Conservation (phyloP, 169 alveolate species). For the Blepharisma undulans region DNA sequence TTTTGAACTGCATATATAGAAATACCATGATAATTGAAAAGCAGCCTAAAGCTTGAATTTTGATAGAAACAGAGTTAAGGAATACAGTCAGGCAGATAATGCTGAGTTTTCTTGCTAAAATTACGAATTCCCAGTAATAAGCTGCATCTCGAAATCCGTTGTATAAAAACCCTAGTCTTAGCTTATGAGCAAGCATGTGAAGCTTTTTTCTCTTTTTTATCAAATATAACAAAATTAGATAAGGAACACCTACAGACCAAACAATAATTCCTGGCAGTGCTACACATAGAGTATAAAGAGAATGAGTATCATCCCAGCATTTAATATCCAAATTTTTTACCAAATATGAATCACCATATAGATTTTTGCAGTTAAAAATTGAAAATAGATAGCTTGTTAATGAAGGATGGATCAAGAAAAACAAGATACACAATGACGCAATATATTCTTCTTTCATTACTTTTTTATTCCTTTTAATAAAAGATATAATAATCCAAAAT, state of each 20-base stretch:
- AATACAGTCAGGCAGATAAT: slow-evolving; percentile 45
- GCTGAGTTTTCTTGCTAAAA: slow-evolving; percentile 40
- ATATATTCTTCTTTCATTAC: slow-evolving; percentile 22
- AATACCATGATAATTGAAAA: not conserved
- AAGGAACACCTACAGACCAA: slow-evolving; percentile 58
- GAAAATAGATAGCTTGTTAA: slow-evolving; percentile 42
- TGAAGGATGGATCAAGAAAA: slow-evolving; percentile 62
- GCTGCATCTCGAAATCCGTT: slow-evolving; percentile 42
- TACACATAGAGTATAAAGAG: slow-evolving; percentile 5
- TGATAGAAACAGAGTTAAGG: slow-evolving; percentile 16
- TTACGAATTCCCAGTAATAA: slow-evolving; percentile 54
- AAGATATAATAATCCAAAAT: not conserved
- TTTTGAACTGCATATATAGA: not conserved
- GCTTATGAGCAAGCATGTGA: not conserved
- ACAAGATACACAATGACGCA: slow-evolving; percentile 36
- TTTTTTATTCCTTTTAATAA: not conserved
- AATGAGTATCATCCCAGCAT: slow-evolving; percentile 43
- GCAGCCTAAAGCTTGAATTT: slow-evolving; percentile 42
- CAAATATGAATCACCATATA: slow-evolving; percentile 45
- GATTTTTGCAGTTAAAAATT: slow-evolving; percentile 42
- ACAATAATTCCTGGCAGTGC: slow-evolving; percentile 54
- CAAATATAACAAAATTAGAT: slow-evolving; percentile 32
- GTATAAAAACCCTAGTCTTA: slow-evolving; percentile 53
- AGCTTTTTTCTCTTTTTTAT: not conserved
- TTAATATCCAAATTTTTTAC: slow-evolving; percentile 28